Evolutionary conservation across 2,329 filamentous ascomycete species (phyloP).

Genomic region (Tolypocladium paradoxum): DNA sequence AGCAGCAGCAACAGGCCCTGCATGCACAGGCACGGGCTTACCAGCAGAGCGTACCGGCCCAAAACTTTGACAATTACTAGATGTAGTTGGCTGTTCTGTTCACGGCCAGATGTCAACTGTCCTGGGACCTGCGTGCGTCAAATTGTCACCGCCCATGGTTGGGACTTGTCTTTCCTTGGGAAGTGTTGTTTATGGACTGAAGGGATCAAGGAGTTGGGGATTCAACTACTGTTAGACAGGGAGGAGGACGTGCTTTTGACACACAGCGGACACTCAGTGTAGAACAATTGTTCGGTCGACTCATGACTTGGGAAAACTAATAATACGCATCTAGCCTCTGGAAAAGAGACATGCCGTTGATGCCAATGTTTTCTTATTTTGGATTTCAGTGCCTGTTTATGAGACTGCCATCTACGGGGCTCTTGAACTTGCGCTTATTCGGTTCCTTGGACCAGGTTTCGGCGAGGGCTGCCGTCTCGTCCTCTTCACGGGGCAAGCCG

Average conservation of each 20-base stretch:
- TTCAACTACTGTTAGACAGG: neutral
- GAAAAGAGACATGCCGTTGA: neutral
- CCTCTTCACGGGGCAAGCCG: conserved; percentile 66
- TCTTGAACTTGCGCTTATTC: conserved; percentile 36
- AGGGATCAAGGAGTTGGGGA: neutral
- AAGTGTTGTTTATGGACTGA: neutral
- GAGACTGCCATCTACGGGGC: conserved; percentile 42
- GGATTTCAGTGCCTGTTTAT: conserved; percentile 26
- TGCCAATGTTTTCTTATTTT: neutral
- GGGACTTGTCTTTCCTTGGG: neutral
- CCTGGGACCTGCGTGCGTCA: neutral
- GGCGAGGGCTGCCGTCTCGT: conserved; percentile 63
- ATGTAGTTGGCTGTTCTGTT: neutral
- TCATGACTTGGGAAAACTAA: neutral
- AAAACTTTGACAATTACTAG: conserved; percentile 26
- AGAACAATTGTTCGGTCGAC: neutral
- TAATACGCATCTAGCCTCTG: neutral
- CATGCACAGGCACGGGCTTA: conserved; percentile 32
- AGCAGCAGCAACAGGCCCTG: conserved; percentile 23
- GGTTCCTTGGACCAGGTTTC: conserved; percentile 65
- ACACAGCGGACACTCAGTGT: neutral
- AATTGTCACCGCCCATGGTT: neutral
- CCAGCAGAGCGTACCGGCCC: conserved; percentile 26
- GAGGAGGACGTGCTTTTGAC: neutral
- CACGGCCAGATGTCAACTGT: neutral